Conservation (phyloP, 169 alveolate genomes). For the Hammondia hammondi region DNA sequence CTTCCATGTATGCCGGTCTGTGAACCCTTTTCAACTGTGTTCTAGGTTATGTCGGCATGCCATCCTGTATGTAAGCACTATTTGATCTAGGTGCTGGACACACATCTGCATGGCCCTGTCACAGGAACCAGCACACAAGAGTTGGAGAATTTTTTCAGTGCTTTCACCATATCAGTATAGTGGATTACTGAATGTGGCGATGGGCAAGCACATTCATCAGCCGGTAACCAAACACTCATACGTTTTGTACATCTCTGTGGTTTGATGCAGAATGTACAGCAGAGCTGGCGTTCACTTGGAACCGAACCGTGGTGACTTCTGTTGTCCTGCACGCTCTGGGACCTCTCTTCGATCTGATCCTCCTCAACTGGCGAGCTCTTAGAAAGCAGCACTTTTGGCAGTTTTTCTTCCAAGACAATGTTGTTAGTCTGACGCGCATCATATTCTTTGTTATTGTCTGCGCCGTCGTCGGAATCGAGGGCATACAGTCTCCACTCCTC, state of each 20-base stretch:
- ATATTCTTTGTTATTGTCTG: conserved; percentile 12
- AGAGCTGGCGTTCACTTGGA: not conserved
- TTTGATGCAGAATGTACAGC: not conserved
- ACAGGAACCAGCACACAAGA: too few species aligned
- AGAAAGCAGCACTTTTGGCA: conserved; percentile 51
- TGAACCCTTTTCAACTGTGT: too few species aligned
- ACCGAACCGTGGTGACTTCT: not conserved
- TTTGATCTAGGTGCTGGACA: too few species aligned
- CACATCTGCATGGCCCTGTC: too few species aligned
- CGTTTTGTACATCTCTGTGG: not conserved
- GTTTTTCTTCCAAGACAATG: conserved; percentile 28
- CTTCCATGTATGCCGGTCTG: too few species aligned
- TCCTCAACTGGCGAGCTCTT: conserved; percentile 49
- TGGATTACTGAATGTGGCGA: too few species aligned
- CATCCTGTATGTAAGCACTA: too few species aligned
- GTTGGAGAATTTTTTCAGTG: too few species aligned
- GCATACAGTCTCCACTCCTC: conserved; percentile 44
- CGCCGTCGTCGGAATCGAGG: conserved; percentile 35
- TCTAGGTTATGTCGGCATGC: too few species aligned
- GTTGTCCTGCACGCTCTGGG: conserved; percentile 45
- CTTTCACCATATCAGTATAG: too few species aligned
- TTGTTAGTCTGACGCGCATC: conserved; percentile 25
- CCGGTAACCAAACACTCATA: not conserved
- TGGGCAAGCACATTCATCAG: too few species aligned
- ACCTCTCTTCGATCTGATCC: conserved; percentile 61